These are phyloP conservation scores for Penicillium cosmopolitanum DNA, from an alignment of 495 filamentous ascomycete species.

Conservation along the genomic window DNA sequence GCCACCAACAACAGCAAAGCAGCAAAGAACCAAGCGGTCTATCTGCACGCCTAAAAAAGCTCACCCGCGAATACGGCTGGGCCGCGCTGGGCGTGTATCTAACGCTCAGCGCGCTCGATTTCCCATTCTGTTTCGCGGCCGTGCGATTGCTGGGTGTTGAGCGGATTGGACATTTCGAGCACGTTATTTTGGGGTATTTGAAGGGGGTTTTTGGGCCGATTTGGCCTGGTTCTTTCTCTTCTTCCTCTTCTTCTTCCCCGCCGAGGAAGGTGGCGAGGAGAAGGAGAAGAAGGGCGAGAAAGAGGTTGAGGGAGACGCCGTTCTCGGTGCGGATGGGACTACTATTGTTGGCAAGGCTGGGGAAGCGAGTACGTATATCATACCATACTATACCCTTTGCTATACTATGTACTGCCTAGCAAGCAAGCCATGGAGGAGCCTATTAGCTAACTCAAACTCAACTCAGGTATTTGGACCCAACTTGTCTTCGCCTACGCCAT, in stretches of 20 bases:
- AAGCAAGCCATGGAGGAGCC: not conserved
- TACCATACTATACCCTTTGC: too few species aligned
- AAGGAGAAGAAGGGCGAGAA: not conserved
- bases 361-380: conserved; percentile 55
- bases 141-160: conserved; percentile 85
- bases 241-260: conserved; percentile 12
- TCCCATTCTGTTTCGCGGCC: conserved; percentile 91
- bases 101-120: conserved; percentile 79
- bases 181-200: conserved; percentile 45
- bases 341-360: conserved; percentile 32
- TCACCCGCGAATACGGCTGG: conserved; percentile 96
- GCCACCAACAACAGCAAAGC: not conserved
- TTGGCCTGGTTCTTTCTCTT: conserved; percentile 40
- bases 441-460: not conserved
- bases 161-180: conserved; percentile 69
- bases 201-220: conserved; percentile 34
- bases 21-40: conserved; percentile 55
- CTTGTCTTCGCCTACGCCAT: conserved; percentile 93
- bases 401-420: too few species aligned
- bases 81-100: conserved; percentile 91
- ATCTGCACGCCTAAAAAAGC: conserved; percentile 71
- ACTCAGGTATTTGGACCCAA: conserved; percentile 78
- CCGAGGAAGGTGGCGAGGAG: conserved; percentile 8
- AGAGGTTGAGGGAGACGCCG: too few species aligned
- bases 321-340: conserved; percentile 25